Evolutionary conservation across 306 rosid species (phyloP).

Genomic region (Castanospermum australe): DNA sequence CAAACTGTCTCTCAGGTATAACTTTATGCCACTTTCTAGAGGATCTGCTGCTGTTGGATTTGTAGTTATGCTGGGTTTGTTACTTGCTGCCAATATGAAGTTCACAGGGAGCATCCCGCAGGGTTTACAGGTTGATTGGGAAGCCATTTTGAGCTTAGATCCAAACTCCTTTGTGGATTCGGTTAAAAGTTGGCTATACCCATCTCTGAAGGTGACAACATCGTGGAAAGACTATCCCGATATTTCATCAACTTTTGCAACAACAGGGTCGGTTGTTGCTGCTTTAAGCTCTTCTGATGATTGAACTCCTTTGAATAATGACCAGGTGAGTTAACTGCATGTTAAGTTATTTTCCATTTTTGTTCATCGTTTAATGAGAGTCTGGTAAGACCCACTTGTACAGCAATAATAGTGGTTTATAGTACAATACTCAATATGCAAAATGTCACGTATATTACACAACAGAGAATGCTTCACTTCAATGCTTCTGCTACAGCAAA

Average conservation of each 20-base stretch:
- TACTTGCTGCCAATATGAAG: constrained; percentile 96
- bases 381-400: background rate
- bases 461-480: background rate
- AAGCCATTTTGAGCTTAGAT: constrained; percentile 74
- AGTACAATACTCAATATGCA: background rate
- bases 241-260: constrained; percentile 62
- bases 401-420: background rate
- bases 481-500: background rate
- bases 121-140: constrained; percentile 94
- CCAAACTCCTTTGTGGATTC: constrained; percentile 72
- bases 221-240: constrained; percentile 95
- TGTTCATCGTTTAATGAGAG: too few species aligned
- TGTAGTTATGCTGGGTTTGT: constrained; percentile 77
- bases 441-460: background rate
- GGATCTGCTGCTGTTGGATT: constrained; percentile 92
- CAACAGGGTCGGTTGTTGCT: constrained; percentile 88
- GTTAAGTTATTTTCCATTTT: background rate
- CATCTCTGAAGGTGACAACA: constrained; percentile 76
- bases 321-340: constrained; percentile 36
- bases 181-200: constrained; percentile 82
- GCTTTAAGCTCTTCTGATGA: constrained; percentile 76
- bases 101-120: constrained; percentile 83
- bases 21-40: constrained; percentile 96
- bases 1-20: constrained; percentile 64
- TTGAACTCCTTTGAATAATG: constrained; percentile 35